These are phyloP conservation scores for Mycena pura DNA, from an alignment of 768 basidiomycete genomes.

Conservation along the genomic window DNA sequence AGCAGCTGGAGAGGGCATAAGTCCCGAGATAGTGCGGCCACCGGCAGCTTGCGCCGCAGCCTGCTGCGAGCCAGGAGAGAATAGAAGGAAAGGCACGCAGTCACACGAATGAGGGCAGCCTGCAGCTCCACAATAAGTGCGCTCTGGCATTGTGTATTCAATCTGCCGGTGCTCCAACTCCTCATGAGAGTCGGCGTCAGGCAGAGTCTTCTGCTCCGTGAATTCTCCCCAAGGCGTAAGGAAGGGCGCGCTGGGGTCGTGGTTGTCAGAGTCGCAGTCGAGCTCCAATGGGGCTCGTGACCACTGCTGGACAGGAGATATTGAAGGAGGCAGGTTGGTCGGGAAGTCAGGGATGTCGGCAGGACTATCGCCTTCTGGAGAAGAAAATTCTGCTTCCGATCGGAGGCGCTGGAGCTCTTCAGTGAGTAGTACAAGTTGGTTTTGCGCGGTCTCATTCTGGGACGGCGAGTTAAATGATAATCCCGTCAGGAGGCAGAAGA, in stretches of 20 bases:
- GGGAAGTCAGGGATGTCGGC: constrained; percentile 14
- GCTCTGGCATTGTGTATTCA: neutral
- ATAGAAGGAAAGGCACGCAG: constrained; percentile 21
- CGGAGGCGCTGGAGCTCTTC: constrained; percentile 25
- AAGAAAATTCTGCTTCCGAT: constrained; percentile 17
- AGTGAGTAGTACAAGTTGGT: constrained; percentile 23
- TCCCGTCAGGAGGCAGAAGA: neutral
- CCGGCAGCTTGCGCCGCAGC: constrained; percentile 23
- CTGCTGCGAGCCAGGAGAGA: constrained; percentile 20
- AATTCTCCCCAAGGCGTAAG: constrained; percentile 19
- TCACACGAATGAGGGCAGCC: constrained; percentile 31
- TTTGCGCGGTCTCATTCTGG: constrained; percentile 27
- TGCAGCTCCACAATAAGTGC: constrained; percentile 26
- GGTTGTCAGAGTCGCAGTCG: neutral
- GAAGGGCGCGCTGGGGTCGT: constrained; percentile 9
- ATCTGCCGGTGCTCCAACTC: constrained; percentile 1
- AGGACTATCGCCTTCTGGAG: constrained; percentile 24
- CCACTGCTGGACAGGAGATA: neutral
- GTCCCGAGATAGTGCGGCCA: neutral
- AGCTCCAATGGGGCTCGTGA: neutral
- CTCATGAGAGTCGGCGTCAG: constrained; percentile 16
- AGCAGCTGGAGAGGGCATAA: neutral
- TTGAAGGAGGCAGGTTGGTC: constrained; percentile 4
- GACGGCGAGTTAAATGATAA: neutral
- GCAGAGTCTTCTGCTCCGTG: constrained; percentile 1